Evolutionary conservation across 495 filamentous ascomycete genomes (phyloP).

Genomic region (Penicillium desertorum): DNA sequence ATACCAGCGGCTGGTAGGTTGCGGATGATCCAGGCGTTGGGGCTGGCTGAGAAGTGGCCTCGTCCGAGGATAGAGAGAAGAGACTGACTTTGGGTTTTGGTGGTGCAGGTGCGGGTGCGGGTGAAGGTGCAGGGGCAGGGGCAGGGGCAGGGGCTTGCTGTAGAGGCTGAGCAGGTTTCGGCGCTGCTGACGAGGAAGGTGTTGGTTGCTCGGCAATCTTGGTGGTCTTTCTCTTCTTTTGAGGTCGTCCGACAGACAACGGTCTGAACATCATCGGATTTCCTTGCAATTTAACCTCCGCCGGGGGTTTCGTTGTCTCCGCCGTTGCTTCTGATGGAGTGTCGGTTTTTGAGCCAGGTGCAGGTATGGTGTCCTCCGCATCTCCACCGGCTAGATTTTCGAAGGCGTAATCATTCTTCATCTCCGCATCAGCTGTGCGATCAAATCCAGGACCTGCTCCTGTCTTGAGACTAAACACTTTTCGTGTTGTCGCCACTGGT

Average conservation of each 20-base stretch:
- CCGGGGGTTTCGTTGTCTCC: constrained; percentile 31
- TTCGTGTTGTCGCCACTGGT: constrained; percentile 32
- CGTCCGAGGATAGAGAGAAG: constrained; percentile 53
- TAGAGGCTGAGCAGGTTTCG: constrained; percentile 10
- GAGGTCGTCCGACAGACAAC: constrained; percentile 71
- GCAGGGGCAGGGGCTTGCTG: constrained; percentile 11
- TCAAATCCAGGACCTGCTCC: constrained; percentile 75
- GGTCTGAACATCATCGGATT: constrained; percentile 88
- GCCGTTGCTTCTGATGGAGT: constrained; percentile 8
- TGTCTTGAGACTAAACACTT: constrained; percentile 70
- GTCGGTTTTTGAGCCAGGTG: constrained; percentile 19
- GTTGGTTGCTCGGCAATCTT: constrained; percentile 18
- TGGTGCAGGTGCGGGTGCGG: constrained; percentile 23
- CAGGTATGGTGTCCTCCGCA: constrained; percentile 22
- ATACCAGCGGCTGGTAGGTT: constrained; percentile 54
- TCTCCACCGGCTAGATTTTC: constrained; percentile 10
- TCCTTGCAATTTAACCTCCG: constrained; percentile 66
- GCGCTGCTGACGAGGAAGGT: constrained; percentile 15
- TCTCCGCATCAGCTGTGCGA: constrained; percentile 53
- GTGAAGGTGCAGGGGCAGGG: constrained; percentile 17
- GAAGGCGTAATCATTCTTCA: constrained; percentile 32
- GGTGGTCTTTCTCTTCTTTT: constrained; percentile 61
- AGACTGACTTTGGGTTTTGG: constrained; percentile 59
- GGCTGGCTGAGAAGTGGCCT: constrained; percentile 14
- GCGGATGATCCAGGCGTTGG: constrained; percentile 11